Evolutionary conservation across 495 filamentous ascomycete genomes (phyloP), one percentile per base, ranked within the genome.

Genomic region (Aspergillus asperescens): DNA sequence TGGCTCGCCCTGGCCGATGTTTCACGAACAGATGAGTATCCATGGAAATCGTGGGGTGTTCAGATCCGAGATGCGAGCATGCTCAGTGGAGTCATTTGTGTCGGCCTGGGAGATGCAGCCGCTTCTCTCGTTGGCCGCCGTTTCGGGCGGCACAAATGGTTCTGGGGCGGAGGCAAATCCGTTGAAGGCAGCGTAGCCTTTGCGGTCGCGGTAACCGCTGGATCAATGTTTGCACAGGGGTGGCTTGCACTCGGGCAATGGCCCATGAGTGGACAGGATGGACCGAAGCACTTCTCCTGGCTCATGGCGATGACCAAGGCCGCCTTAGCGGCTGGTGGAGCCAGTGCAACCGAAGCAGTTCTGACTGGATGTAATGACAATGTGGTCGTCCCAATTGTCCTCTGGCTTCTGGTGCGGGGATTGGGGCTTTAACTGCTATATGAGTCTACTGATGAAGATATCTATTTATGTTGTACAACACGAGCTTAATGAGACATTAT

Each of bases 311-410:
- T 73, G 51, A 73, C 69, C 32, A 90, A 87, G 65, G 79, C 83
- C 40, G 69, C 76, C 16, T 61, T 83, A 38, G 91, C 89, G 45
- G 90, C 88, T 6, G 77, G 76, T 32, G 82, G 90, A 49, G 89
- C 92, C 25, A 95, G 90, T 67, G 78, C 96, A 51, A 93, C 90
- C 50, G 93, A 97, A 73, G 91, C 93, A 16, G 90, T 96, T 51
- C 72, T 97, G 49, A 97, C 94, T 39, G 94, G 93, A 9, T 93
- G 90, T 44, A 99, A 99, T 76, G 93, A 99, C 73, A 99, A 99
- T 75, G 92, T 99, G 22, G 81, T 96, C 48, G 93, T 97, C 55
- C 94, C 94, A n/a, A 81, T 97, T 34, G 85, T 94, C 48, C 69
- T 97, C 44, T 99, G 93, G 93, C 75, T 88, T 60, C 78, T 93